Evolutionary conservation across 1,284 basidiomycete species (phyloP).

Genomic region (Lentinula novae-zelandiae): DNA sequence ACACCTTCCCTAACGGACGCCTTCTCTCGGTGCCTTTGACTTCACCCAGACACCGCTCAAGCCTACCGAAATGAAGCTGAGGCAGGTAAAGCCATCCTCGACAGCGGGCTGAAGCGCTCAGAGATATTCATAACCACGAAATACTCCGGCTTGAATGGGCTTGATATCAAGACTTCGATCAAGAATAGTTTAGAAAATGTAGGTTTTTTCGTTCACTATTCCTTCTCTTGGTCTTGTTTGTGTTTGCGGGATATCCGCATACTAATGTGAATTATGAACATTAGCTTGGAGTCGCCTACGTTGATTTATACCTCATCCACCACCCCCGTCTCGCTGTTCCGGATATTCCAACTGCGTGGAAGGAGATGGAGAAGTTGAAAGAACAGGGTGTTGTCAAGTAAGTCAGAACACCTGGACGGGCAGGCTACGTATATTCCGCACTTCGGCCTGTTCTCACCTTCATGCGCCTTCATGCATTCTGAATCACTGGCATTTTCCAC

Average conservation of each 20-base stretch:
- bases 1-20: no score
- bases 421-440: no score
- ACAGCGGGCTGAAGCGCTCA: constrained; percentile 40
- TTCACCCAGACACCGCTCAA: constrained; percentile 42
- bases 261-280: background rate
- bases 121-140: constrained; percentile 55
- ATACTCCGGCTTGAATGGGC: constrained; percentile 51
- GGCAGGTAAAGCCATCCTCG: constrained; percentile 38
- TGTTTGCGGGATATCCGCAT: no score
- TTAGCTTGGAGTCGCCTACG: constrained; percentile 60
- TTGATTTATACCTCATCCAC: constrained; percentile 75
- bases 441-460: no score
- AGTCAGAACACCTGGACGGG: constrained; percentile 8
- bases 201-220: constrained; percentile 16
- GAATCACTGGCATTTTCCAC: background rate
- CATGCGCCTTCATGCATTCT: background rate
- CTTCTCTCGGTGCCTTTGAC: background rate
- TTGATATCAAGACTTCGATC: constrained; percentile 52
- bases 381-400: constrained; percentile 57
- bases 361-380: constrained; percentile 54
- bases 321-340: constrained; percentile 43
- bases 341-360: constrained; percentile 60
- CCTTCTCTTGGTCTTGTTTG: background rate
- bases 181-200: constrained; percentile 57
- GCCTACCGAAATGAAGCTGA: constrained; percentile 46